Conservation (phyloP, 495 filamentous ascomycete genomes). For the Aspergillus indologenus region DNA sequence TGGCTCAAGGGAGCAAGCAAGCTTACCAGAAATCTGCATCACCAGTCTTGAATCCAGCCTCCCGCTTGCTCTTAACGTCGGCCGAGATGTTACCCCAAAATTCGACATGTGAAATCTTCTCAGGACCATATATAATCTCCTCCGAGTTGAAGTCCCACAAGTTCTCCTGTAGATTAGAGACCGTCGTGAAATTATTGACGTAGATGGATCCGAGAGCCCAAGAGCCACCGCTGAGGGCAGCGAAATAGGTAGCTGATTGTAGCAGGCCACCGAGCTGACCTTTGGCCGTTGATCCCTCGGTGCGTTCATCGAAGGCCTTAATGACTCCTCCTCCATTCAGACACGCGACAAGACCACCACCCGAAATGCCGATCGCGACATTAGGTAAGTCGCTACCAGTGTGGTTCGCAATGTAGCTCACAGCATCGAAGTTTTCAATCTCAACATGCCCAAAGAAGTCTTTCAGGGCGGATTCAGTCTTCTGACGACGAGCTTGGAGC, state of each 20-base stretch:
- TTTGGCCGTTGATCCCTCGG: slow-evolving; percentile 52
- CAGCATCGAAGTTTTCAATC: slow-evolving; percentile 69
- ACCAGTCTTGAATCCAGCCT: slow-evolving; percentile 65
- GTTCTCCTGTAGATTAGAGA: slow-evolving; percentile 55
- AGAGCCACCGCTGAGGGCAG: slow-evolving; percentile 73
- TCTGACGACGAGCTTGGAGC: slow-evolving; percentile 43
- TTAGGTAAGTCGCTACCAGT: slow-evolving; percentile 51
- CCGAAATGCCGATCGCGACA: slow-evolving; percentile 51
- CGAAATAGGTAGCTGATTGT: slow-evolving; percentile 72
- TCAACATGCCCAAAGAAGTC: slow-evolving; percentile 62
- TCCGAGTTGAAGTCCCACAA: slow-evolving; percentile 66
- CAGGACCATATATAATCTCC: slow-evolving; percentile 62
- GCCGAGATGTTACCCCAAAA: slow-evolving; percentile 63
- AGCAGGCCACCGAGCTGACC: slow-evolving; percentile 77
- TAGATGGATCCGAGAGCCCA: slow-evolving; percentile 79
- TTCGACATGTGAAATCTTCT: slow-evolving; percentile 33
- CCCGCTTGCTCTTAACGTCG: slow-evolving; percentile 58
- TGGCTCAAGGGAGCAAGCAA: background rate
- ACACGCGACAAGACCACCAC: slow-evolving; percentile 70
- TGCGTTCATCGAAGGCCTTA: slow-evolving; percentile 72
- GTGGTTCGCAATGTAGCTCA: slow-evolving; percentile 56
- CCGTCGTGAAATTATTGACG: slow-evolving; percentile 76
- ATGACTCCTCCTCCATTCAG: slow-evolving; percentile 76
- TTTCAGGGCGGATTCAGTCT: slow-evolving; percentile 58
- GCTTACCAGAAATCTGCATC: slow-evolving; percentile 71